Conservation (phyloP, 1,284 basidiomycete genomes). For the Ceratobasidium papillatum region DNA sequence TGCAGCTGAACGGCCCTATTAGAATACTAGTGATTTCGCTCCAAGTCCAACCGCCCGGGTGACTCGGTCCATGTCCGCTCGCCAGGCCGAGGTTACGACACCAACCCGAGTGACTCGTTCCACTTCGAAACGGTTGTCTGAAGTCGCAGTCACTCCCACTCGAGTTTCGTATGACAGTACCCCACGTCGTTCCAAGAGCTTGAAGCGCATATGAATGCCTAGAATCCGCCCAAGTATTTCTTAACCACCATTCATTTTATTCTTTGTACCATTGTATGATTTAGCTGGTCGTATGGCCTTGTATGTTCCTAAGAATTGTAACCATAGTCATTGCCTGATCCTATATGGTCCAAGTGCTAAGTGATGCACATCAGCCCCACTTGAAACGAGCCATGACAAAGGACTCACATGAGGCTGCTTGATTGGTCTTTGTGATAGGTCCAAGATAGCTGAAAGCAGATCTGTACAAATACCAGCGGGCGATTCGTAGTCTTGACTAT, state of each 20-base stretch:
- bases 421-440: conserved; percentile 1
- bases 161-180: neutral
- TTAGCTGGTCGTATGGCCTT: neutral
- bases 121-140: conserved; percentile 21
- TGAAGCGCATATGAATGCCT: conserved; percentile 16
- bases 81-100: conserved; percentile 9
- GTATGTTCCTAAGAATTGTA: neutral
- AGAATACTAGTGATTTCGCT: neutral
- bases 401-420: neutral
- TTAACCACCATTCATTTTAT: neutral
- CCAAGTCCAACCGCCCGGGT: conserved; percentile 12
- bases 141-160: neutral
- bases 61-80: conserved; percentile 17
- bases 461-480: neutral
- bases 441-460: neutral
- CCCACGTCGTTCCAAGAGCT: conserved; percentile 12
- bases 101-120: conserved; percentile 25
- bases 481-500: neutral
- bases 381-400: neutral
- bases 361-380: conserved; percentile 1
- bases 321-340: neutral
- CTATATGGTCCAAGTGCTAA: neutral
- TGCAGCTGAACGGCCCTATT: neutral
- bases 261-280: neutral
- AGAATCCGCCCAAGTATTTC: neutral